These are phyloP conservation scores for Coniochaeta sp. DNA, from an alignment of 2,329 filamentous ascomycete genomes.

Conservation along the genomic window DNA sequence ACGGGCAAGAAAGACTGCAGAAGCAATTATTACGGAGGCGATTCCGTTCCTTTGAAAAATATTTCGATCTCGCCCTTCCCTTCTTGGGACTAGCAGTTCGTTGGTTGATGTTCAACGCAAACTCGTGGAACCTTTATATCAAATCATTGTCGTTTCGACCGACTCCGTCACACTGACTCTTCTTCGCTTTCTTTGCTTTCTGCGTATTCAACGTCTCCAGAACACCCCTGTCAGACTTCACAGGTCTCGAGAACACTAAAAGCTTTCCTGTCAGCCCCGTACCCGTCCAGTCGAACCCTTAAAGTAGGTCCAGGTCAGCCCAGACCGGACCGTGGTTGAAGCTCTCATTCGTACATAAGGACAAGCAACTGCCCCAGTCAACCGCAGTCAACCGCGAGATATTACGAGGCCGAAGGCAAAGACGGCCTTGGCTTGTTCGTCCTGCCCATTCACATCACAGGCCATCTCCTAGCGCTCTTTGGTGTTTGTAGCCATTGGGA, in stretches of 20 bases:
- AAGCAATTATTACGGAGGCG: background rate
- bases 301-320: background rate
- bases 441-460: constrained; percentile 24
- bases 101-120: background rate
- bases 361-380: background rate
- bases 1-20: background rate
- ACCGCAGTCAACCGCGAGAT: too few species aligned
- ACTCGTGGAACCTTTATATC: constrained; percentile 1
- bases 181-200: background rate
- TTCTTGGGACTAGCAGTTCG: background rate
- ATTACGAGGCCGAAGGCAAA: constrained; percentile 10
- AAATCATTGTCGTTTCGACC: background rate
- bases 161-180: background rate
- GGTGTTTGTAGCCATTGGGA: constrained; percentile 27
- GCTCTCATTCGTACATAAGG: background rate
- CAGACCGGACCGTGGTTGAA: background rate
- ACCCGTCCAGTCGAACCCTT: background rate
- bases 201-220: background rate
- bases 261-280: background rate
- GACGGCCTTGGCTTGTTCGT: constrained; percentile 17
- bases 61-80: background rate
- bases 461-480: constrained; percentile 24
- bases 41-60: background rate
- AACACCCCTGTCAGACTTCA: background rate
- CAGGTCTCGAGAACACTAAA: background rate